Base-by-base conservation (phyloP, 768 basidiomycete species). In the Tylopilus plumbeoviolaceoides region DNA sequence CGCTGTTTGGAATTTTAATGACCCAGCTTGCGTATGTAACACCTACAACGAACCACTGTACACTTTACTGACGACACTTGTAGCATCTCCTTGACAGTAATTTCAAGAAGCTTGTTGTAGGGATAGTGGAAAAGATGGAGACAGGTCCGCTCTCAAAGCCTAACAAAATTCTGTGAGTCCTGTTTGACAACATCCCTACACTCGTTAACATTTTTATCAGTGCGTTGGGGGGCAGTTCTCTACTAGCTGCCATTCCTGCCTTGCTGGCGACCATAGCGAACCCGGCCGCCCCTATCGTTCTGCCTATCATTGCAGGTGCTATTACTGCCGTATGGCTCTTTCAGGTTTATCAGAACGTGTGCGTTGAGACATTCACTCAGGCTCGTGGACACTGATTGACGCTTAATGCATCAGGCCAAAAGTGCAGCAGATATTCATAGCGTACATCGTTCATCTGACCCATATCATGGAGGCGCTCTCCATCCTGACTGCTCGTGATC, bases 1-100 rank as follows among this genome's bases (percentile, higher is more conserved):
- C 7, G 36, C 36, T 3, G 44, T 47, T 21, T 51, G 44, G 44
- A 51, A 47, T 30, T 47, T 47, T 28, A 48, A 48, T 28, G 47
- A 48, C 38, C 47, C 38, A 4, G n/a, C 36, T 20, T 15, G 36
- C 7, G 33, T 51, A 27, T 44, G 50, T 25, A 21, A 38, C 12
- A 14, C 21, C 9, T 17, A 5, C 7, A n/a, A 23, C 33, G 18
- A 30, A 18, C 9, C 14, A 11, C 18, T n/a, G n/a, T 4, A 9
- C 8, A 18, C 5, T 21, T 44, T 10, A 12, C n/a, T 27, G n/a
- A 27, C n/a, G 6, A 21, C 1, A 15, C 30, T 2, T 11, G 30
- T 28, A 48, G 48, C 28, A 21, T 36, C 39, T 48, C 17, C 27
- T 14, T 3, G 38, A 41, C 28, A 30, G 25, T 4, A 14, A 23